Evolutionary conservation across 495 filamentous ascomycete species (phyloP).

Genomic region (Penicillium bialowiezense): DNA sequence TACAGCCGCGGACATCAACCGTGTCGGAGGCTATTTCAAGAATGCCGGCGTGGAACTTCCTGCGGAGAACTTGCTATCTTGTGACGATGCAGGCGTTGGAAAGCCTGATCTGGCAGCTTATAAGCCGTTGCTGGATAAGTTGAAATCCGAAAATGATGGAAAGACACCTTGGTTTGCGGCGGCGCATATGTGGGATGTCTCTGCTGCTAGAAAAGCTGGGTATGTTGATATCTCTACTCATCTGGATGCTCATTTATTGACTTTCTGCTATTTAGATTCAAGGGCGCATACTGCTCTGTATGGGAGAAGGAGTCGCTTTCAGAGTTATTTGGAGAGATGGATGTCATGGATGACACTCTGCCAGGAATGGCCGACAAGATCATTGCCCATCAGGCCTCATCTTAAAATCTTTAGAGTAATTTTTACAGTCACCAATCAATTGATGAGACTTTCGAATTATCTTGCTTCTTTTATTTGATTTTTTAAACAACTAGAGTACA

Average conservation of each 20-base stretch:
- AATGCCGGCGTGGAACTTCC: constrained; percentile 33
- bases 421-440: too few species aligned
- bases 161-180: constrained; percentile 36
- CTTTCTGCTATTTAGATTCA: constrained; percentile 22
- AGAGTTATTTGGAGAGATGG: constrained; percentile 37
- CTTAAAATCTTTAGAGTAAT: neutral
- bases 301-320: constrained; percentile 35
- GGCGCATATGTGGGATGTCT: constrained; percentile 38
- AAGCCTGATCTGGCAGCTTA: constrained; percentile 33
- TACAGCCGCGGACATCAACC: constrained; percentile 34
- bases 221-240: constrained; percentile 3
- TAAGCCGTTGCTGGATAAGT: constrained; percentile 20
- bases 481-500: too few species aligned
- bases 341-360: constrained; percentile 38
- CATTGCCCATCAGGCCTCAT: constrained; percentile 21
- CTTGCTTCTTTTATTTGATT: too few species aligned
- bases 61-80: constrained; percentile 31
- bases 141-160: constrained; percentile 20
- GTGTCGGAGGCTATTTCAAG: constrained; percentile 38
- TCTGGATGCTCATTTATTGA: neutral
- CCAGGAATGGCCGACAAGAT: constrained; percentile 40
- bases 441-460: too few species aligned
- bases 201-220: constrained; percentile 30
- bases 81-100: constrained; percentile 28
- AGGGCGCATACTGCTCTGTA: constrained; percentile 32